phyloP scores from a whole-genome alignment of 352 stramenopile species.

The Globisporangium iwayamae region DNA sequence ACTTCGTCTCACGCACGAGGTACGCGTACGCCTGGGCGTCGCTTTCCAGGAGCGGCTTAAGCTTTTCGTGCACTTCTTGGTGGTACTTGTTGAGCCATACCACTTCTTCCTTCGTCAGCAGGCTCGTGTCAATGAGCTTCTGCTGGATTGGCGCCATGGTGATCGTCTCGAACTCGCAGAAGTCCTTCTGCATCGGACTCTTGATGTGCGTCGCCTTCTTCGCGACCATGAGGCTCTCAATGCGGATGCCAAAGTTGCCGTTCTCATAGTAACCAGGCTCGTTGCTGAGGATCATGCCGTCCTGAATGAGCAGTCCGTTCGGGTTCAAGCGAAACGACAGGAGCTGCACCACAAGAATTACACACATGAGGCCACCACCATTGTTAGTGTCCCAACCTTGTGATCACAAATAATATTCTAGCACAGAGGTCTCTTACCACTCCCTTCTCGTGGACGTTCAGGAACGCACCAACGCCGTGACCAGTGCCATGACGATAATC shows the following conservation, averaged over 20 bases:
- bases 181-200: conserved; percentile 80
- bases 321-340: conserved; percentile 84
- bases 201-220: conserved; percentile 76
- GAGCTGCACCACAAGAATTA: conserved; percentile 27
- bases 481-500: conserved; percentile 98
- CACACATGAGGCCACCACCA: too few species aligned
- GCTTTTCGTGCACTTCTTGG: conserved; percentile 87
- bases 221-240: conserved; percentile 97
- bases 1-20: conserved; percentile 72
- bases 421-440: conserved; percentile 31
- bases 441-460: conserved; percentile 97
- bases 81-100: conserved; percentile 96
- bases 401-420: conserved; percentile 4
- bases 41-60: conserved; percentile 84
- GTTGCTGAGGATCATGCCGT: conserved; percentile 98
- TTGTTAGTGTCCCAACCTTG: too few species aligned
- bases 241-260: conserved; percentile 97
- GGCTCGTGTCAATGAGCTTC: conserved; percentile 92
- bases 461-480: conserved; percentile 95
- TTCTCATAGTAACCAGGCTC: conserved; percentile 98
- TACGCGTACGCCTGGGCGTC: conserved; percentile 67
- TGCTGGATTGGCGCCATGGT: conserved; percentile 98
- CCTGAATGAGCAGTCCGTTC: conserved; percentile 75
- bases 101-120: conserved; percentile 91
- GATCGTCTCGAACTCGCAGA: conserved; percentile 95